A percentile compares a stretch with the other conserved stretches of the same genome.
Conservation (phyloP, 1,284 basidiomycete species). For the Singerocomus inundabilis region DNA sequence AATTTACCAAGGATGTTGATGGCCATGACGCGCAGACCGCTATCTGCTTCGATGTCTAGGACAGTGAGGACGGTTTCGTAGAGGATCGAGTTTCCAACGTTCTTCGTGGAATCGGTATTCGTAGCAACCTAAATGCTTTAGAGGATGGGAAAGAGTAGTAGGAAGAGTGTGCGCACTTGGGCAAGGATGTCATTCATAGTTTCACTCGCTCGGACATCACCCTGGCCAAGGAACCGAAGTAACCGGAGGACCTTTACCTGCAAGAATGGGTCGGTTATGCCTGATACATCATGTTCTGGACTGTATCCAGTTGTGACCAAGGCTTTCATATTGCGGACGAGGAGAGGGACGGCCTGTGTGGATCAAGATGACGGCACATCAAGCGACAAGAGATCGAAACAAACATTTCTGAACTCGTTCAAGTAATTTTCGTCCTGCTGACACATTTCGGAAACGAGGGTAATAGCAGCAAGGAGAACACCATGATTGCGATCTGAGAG, state of each 20-base stretch:
- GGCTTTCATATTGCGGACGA: constrained; percentile 95
- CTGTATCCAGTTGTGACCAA: constrained; percentile 97
- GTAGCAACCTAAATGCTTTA: constrained; percentile 77
- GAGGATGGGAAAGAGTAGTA: neutral
- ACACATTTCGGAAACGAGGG: constrained; percentile 95
- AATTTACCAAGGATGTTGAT: constrained; percentile 99
- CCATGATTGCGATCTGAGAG: constrained; percentile 97
- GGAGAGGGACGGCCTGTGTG: constrained; percentile 81
- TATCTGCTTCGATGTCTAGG: constrained; percentile 98
- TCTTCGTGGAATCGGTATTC: constrained; percentile 97
- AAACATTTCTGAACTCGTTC: constrained; percentile 86
- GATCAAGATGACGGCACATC: constrained; percentile 1
- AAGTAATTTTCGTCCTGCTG: constrained; percentile 72
- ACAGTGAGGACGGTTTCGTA: constrained; percentile 98
- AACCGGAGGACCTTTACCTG: constrained; percentile 98
- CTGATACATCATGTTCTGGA: constrained; percentile 99
- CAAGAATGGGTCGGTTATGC: constrained; percentile 98
- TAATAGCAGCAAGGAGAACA: constrained; percentile 90
- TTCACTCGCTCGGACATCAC: constrained; percentile 86
- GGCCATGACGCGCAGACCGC: constrained; percentile 95
- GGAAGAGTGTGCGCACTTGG: constrained; percentile 52
- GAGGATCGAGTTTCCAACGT: constrained; percentile 97
- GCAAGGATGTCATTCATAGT: constrained; percentile 99
- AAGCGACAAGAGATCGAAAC: constrained; percentile 18
- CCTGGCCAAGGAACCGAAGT: constrained; percentile 83